phyloP scores from a whole-genome alignment of 805 yeast species.

The Metschnikowia santaceciliae region DNA sequence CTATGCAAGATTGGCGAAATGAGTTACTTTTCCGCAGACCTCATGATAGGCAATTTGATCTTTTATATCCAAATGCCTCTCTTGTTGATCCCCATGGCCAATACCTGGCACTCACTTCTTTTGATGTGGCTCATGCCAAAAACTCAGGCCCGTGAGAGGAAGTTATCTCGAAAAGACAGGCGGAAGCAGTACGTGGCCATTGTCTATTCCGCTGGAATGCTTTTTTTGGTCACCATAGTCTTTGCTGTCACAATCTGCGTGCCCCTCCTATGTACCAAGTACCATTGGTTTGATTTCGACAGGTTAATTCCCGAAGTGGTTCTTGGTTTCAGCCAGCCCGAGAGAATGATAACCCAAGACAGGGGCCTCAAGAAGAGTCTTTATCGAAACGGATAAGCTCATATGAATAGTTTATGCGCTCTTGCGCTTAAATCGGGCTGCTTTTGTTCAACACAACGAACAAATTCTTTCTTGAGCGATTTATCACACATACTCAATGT shows the following conservation, averaged over 20 bases:
- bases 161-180: conserved; percentile 14
- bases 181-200: conserved; percentile 13
- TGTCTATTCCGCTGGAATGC: conserved; percentile 2
- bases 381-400: conserved; percentile 5
- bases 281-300: conserved; percentile 9
- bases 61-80: conserved; percentile 58
- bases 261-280: conserved; percentile 7
- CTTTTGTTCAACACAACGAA: conserved; percentile 2
- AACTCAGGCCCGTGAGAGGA: conserved; percentile 42
- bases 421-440: background rate
- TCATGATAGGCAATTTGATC: conserved; percentile 54
- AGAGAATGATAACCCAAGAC: conserved; percentile 18
- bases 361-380: conserved; percentile 35
- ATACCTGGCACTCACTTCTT: conserved; percentile 62
- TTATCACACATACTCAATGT: conserved; percentile 32
- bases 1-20: conserved; percentile 61
- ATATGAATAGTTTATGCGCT: background rate
- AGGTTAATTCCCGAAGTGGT: conserved; percentile 32
- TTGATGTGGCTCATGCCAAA: conserved; percentile 66
- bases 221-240: conserved; percentile 3
- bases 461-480: conserved; percentile 11
- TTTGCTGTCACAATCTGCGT: conserved; percentile 6
- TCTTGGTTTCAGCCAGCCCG: conserved; percentile 41
- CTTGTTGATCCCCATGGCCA: conserved; percentile 58
- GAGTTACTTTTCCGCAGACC: conserved; percentile 65